Base-by-base conservation (phyloP, 2,329 filamentous ascomycete genomes). In the Allantophomopsis cytisporea region DNA sequence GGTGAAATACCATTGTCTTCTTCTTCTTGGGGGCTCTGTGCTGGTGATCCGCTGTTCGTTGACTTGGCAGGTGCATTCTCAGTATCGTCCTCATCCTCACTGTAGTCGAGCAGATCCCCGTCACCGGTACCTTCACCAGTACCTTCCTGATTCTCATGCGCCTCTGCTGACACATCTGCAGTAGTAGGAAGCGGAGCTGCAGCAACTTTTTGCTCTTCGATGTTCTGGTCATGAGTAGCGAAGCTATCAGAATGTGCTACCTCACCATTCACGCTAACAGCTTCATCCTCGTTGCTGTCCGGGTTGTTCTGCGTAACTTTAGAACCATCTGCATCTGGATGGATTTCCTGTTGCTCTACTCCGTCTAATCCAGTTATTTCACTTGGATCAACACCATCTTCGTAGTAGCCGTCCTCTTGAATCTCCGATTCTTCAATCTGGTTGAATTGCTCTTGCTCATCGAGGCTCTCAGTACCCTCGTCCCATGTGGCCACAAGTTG, bases 51-150 rank as follows among this genome's bases (percentile, higher is more conserved):
- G 14, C 21, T 20, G 16, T 13, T 30, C 14, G 23, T 12, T 10
- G 23, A 12, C 10, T 12, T 28, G 23, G 23, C 23, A n/a, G 31
- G 14, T 17, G 8, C 18, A 39, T n/a, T 5, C 10, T 28, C 23
- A 35, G 32, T 12, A 7, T 45, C 42, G 11, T 39, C 10, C 20
- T 65, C 61, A n/a, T 58, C 62, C 41, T 72, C 67, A 17, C 66
- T 65, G 48, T 69, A 72, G 43, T 67, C 65, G 47, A 66, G 59
- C n/a, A 63, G 42, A 45, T 67, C 63, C 11, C 58, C 60, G 13
- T 60, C 54, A 36, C 56, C 51, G 31, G 53, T 45, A 35, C 11
- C 60, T n/a, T 60, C 54, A 36, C 56, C 51, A 32, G 53, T 45
- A 35, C 11, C 23, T 12, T 28, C 23, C 23, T 28, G 23, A 8